Base-by-base conservation (phyloP, 2,329 filamentous ascomycete species). In the Botryotinia calthae region DNA sequence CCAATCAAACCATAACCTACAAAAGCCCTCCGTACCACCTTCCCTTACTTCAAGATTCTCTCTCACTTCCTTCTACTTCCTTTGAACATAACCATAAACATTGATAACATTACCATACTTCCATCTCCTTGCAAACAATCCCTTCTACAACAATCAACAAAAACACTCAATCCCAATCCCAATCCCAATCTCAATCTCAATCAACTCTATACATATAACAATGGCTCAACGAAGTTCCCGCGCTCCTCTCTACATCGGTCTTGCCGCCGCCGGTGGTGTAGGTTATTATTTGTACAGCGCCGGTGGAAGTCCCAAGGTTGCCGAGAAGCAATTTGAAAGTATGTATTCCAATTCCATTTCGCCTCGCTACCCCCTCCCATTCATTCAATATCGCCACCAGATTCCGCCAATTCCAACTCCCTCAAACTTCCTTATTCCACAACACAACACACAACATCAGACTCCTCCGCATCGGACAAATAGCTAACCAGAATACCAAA, bases 201-300 rank as follows among this genome's bases (percentile, higher is more conserved):
- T 42, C 65, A 71, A 74, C 70, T 48, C 25, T 18, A 70, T 54
- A 75, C 22, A 37, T 56, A 67, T 37, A 65, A 48, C 75, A 76
- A 81, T 81, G 80, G 79, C 80, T 48, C 77, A 79, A 76, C 78
- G 76, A 74, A 83, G 80, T 73, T 81, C 80, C 68, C 82, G 81
- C 75, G 76, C 82, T 75, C 77, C 83, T 72, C 79, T 82, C 59
- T 80, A 85, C 78, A 80, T 91, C 78, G 91, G 90, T 78, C 83
- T 89, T 77, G 88, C 86, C 74, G 89, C 88, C 76, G 91, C 87
- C 46, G 89, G 88, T 78, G 91, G 90, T 76, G 85, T 90, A 73
- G 94, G 92, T 61, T 98, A 97, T 87, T 98, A 98, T 86, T 88
- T 98, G 75, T 99, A 97, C 86, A 87, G 84, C 69, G 92, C 95